Base-by-base conservation (phyloP, 2,329 filamentous ascomycete species). In the Stylonectria norvegica region DNA sequence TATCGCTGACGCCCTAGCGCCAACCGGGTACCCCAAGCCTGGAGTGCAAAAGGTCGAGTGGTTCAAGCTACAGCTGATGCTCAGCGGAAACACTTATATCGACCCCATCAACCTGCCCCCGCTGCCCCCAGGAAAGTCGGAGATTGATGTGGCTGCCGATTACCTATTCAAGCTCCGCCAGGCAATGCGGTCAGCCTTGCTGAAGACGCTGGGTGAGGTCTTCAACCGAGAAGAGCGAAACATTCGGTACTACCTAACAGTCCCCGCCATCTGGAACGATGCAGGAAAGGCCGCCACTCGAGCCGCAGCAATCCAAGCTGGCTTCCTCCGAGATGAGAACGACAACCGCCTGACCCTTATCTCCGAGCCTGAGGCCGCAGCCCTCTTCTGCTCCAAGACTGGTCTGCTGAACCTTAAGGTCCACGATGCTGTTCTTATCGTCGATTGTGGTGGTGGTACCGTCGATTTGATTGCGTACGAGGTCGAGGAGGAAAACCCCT, bases 221-320 rank as follows among this genome's bases (percentile, higher is more conserved):
- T 98, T 97, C 69, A 95, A 94, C 69, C 79, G 93, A 66, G 93
- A 97, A 71, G 93, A 97, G 73, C 85, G 91, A 59, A 97, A 97
- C 66, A 98, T 97, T 57, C 81, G 89, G 56, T 97, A 97, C 69
- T 97, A 96, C 66, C 74, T 98, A 56, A 98, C 93, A 3, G 93
- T 98, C n/a, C 93, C 93, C 15, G 93, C 93, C 55, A 97, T 98
- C 56, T 97, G 93, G 93, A 97, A 97, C 65, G 93, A 97, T 70
- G 91, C 93, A 32, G 93, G 90, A 56, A 98, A 98, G 71, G 93
- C 93, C 42, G 93, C 93, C 27, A 97, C 93, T 11, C 83, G 93
- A 70, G 88, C 90, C 12, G 93, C 93, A 17, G 93, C 93, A 51
- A 95, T 97, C 53, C 91, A 97, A 69, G 93, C 93, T 45, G 93